These are phyloP conservation scores for Macadamia tetraphylla DNA, from an alignment of 164 flowering plant species.

Conservation along the genomic window DNA sequence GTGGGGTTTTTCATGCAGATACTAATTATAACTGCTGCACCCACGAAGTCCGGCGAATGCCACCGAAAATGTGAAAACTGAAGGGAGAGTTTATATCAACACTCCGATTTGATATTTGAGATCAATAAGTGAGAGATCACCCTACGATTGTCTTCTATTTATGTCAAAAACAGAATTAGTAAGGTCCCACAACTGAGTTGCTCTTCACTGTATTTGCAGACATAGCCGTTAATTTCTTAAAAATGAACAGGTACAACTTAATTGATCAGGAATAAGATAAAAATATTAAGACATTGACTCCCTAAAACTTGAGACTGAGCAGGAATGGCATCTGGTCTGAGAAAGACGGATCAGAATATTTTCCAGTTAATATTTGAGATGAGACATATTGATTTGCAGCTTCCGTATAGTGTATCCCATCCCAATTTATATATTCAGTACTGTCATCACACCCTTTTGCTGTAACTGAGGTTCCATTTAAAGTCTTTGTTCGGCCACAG, in stretches of 20 bases:
- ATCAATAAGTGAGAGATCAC: too few relatives aligned
- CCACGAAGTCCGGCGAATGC: too few relatives aligned
- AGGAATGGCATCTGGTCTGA: conserved; percentile 54
- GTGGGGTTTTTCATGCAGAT: too few relatives aligned
- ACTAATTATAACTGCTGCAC: too few relatives aligned
- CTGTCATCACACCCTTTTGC: conserved; percentile 53
- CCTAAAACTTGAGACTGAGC: conserved; percentile 46
- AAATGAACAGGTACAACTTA: neutral
- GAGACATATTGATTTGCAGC: conserved; percentile 69
- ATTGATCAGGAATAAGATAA: neutral
- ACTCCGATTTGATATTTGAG: too few relatives aligned
- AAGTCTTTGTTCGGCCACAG: conserved; percentile 59
- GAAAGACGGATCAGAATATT: conserved; percentile 69
- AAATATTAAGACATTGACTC: neutral
- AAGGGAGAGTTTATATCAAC: too few relatives aligned
- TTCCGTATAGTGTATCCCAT: conserved; percentile 84
- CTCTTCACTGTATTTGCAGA: neutral
- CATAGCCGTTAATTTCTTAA: neutral
- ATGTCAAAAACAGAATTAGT: neutral
- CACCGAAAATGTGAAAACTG: too few relatives aligned
- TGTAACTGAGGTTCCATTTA: conserved; percentile 60
- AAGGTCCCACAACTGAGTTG: neutral
- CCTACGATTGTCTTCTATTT: too few relatives aligned
- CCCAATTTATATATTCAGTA: conserved; percentile 71
- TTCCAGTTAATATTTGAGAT: conserved; percentile 70